Evolutionary conservation across 164 flowering plant species (phyloP), one percentile per base, ranked within the genome.

Genomic region (Nymphaea thermarum): DNA sequence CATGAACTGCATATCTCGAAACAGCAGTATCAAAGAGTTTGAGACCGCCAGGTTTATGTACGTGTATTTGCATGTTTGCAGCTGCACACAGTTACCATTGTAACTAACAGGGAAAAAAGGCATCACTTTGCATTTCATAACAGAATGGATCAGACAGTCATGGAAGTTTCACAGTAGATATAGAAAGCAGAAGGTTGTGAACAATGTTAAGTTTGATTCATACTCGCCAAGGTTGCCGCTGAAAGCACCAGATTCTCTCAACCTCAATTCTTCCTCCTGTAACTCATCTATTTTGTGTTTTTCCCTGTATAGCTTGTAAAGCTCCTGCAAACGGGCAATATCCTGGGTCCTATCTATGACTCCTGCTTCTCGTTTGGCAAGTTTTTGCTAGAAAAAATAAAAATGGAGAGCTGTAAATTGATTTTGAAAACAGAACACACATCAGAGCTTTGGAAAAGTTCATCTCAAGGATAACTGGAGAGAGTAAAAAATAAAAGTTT

Each of bases 141-240:
- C 36, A 3, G 67, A 61, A 55, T 12, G 36, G 17, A 17, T 45
- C 43, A 62, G 16, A 62, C 18, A 61, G 62, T 45, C 14, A 57
- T 10, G 57, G 51, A 70, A 43, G 51, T 44, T 67, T 14, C 14
- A 51, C 11, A 60, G 25, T 8, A 55, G 60, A 55, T 8, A 55
- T 8, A 55, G 2, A 55, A 15, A 55, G 60, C 15, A 55, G 60
- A 55, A 55, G 36, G 36, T 25, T 25, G 36, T 25, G 36, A 25
- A 25, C 2, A 62, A 25, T 47, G 82, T 25, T 25, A 25, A 25
- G 36, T 25, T 25, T 25, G 36, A 25, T 25, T 25, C 98, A 63
- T 91, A 93, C 99, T 90, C 99, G 74, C 87, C 89, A 78, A 93
- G 84, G 79, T 87, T 91, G 51, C 91, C 96, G 76, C 86, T 88